Conservation (phyloP, 2,329 filamentous ascomycete species). For the Ramularia collo-cygni region DNA sequence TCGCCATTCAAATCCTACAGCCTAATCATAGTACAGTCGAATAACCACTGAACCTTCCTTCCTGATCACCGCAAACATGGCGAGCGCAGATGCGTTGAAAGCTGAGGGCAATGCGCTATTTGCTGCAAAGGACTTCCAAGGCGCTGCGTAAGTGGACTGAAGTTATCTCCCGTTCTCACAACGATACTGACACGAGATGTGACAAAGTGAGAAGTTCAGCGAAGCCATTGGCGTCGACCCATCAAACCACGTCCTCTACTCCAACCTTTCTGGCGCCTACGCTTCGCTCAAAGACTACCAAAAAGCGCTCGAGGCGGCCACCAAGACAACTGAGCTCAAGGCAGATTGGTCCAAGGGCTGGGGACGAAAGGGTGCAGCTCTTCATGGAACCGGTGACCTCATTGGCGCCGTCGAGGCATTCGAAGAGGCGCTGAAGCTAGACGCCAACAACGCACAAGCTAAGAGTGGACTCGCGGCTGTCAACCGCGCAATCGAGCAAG, state of each 20-base stretch:
- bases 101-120: constrained; percentile 92
- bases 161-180: too few relatives aligned
- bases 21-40: too few relatives aligned
- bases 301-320: constrained; percentile 78
- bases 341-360: constrained; percentile 97
- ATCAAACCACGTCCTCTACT: constrained; percentile 92
- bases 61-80: constrained; percentile 40
- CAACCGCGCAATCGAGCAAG: constrained; percentile 77
- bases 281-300: constrained; percentile 86
- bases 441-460: constrained; percentile 84
- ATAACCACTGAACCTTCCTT: background rate
- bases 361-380: constrained; percentile 84
- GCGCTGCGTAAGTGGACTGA: constrained; percentile 92
- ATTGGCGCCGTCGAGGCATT: constrained; percentile 83
- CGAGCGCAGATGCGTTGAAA: constrained; percentile 68
- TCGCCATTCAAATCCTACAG: too few relatives aligned
- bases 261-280: constrained; percentile 82
- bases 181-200: constrained; percentile 8
- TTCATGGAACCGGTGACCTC: constrained; percentile 81
- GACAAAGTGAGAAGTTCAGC: constrained; percentile 77
- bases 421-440: constrained; percentile 87
- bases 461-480: constrained; percentile 83
- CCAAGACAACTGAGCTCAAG: constrained; percentile 90
- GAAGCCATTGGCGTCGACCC: constrained; percentile 86
- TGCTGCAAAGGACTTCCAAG: constrained; percentile 90